Conservation (phyloP, 2,329 filamentous ascomycete species). For the Dryadomyces sulphureus region DNA sequence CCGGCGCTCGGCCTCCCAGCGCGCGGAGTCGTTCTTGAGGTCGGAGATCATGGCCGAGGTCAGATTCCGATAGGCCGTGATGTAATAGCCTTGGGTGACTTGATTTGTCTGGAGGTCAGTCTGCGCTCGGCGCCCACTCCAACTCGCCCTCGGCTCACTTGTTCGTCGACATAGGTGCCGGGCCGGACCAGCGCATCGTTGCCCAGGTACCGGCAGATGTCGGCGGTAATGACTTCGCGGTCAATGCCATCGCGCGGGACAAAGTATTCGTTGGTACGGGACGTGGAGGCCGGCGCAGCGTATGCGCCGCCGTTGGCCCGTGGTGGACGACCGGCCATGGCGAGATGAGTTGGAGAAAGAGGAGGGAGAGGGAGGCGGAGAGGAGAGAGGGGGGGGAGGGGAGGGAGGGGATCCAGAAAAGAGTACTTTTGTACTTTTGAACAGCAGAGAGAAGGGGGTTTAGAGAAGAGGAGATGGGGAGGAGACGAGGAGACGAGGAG, state of each 20-base stretch:
- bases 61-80: conserved; percentile 65
- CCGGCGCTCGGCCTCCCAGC: conserved; percentile 46
- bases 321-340: conserved; percentile 1
- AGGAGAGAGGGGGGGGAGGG: background rate
- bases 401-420: background rate
- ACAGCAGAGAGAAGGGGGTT: conserved; percentile 1
- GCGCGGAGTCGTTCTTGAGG: conserved; percentile 45
- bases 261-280: conserved; percentile 62
- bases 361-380: conserved; percentile 7
- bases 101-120: conserved; percentile 42
- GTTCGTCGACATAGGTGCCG: conserved; percentile 44
- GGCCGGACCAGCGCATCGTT: conserved; percentile 70
- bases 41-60: conserved; percentile 57
- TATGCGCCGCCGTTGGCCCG: background rate
- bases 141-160: background rate
- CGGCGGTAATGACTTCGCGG: conserved; percentile 69
- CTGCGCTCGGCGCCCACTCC: too few species aligned
- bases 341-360: conserved; percentile 2
- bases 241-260: conserved; percentile 69
- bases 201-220: conserved; percentile 72
- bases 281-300: conserved; percentile 2
- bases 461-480: background rate
- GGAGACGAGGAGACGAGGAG: conserved; percentile 11
- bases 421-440: background rate
- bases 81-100: conserved; percentile 57